Conservation (phyloP, 495 filamentous ascomycete genomes). For the Hypoxylon lienhwacheense region DNA sequence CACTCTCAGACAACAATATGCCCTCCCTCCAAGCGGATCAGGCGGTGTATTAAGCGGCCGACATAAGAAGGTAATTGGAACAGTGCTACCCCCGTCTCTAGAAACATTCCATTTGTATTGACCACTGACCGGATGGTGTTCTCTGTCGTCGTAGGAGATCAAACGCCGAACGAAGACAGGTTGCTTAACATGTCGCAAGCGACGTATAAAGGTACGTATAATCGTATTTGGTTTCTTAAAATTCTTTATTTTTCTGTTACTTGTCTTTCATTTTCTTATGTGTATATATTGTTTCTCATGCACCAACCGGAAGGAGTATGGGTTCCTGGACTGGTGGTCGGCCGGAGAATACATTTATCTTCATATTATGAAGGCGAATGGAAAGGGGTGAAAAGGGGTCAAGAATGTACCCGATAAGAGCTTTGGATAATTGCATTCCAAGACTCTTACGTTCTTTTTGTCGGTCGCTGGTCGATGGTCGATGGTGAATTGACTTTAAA, state of each 20-base stretch:
- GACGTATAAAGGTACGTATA: slow-evolving; percentile 91
- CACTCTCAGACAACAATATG: slow-evolving; percentile 40
- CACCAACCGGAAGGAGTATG: too few relatives aligned
- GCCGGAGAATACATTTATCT: too few relatives aligned
- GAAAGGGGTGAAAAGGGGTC: not conserved
- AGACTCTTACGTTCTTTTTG: slow-evolving; percentile 3
- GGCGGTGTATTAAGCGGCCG: slow-evolving; percentile 72
- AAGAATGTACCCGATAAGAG: not conserved
- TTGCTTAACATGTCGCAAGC: slow-evolving; percentile 94
- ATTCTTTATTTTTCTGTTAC: not conserved
- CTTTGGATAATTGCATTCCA: slow-evolving; percentile 27
- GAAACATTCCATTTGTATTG: slow-evolving; percentile 22
- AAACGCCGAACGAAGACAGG: slow-evolving; percentile 98
- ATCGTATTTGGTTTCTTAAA: slow-evolving; percentile 22
- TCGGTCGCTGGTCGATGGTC: too few relatives aligned
- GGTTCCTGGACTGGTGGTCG: too few relatives aligned
- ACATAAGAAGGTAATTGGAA: slow-evolving; percentile 75
- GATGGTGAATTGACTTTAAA: too few relatives aligned
- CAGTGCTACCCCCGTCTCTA: slow-evolving; percentile 10
- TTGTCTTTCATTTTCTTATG: not conserved
- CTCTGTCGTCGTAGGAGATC: slow-evolving; percentile 67
- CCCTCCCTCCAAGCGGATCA: slow-evolving; percentile 57
- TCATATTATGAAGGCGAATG: not conserved
- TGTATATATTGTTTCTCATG: too few relatives aligned
- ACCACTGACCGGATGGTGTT: slow-evolving; percentile 30